phyloP scores from a whole-genome alignment of 2,329 filamentous ascomycete genomes.

The Talaromyces islandicus region DNA sequence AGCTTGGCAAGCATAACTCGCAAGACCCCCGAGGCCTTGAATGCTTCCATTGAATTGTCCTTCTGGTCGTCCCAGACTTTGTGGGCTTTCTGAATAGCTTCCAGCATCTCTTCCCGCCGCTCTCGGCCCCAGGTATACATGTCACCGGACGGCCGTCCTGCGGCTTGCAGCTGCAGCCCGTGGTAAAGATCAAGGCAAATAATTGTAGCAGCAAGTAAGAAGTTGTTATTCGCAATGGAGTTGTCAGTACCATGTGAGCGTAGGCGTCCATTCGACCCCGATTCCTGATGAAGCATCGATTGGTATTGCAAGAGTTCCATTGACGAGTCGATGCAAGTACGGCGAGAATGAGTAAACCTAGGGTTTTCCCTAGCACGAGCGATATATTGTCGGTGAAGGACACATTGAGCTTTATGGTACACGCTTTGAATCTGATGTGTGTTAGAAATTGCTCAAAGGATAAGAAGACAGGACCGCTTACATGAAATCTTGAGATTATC shows the following conservation, averaged over 20 bases:
- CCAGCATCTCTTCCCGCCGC: constrained; percentile 66
- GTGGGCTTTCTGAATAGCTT: constrained; percentile 64
- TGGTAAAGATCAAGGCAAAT: constrained; percentile 77
- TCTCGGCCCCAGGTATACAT: constrained; percentile 44
- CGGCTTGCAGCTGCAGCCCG: constrained; percentile 27
- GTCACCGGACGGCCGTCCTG: constrained; percentile 30
- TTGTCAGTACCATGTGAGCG: constrained; percentile 70
- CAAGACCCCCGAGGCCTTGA: constrained; percentile 76
- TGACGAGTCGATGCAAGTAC: constrained; percentile 78
- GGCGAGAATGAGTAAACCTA: constrained; percentile 76
- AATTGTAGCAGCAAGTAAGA: constrained; percentile 78
- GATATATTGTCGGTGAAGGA: constrained; percentile 84
- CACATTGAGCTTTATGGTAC: constrained; percentile 81
- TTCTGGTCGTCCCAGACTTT: constrained; percentile 75
- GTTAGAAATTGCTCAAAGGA: constrained; percentile 10
- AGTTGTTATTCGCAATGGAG: constrained; percentile 76
- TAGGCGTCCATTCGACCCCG: constrained; percentile 64
- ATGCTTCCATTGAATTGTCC: constrained; percentile 79
- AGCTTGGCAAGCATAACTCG: constrained; percentile 80
- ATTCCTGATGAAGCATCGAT: constrained; percentile 67
- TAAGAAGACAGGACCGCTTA: constrained; percentile 17
- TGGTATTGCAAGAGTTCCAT: constrained; percentile 76
- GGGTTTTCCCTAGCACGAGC: constrained; percentile 70
- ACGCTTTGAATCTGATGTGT: constrained; percentile 60
- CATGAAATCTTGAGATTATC: constrained; percentile 75